These are phyloP conservation scores for Lasiodiplodia citricola DNA, from an alignment of 2,329 filamentous ascomycete species.

Conservation along the genomic window DNA sequence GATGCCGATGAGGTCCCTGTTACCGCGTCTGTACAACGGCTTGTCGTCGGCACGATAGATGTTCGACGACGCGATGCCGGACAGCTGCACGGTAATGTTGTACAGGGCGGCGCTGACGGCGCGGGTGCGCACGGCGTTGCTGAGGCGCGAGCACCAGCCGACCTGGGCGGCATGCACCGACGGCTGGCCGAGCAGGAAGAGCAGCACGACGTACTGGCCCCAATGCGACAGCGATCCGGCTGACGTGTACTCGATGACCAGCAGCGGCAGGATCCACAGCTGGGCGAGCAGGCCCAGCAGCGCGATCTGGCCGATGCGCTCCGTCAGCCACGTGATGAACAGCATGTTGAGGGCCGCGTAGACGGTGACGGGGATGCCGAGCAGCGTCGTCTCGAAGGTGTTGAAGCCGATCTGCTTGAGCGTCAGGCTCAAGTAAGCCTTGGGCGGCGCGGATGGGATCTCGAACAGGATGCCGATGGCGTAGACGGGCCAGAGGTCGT, in stretches of 20 bases:
- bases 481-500: constrained; percentile 58
- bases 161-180: constrained; percentile 53
- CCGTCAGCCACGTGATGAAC: constrained; percentile 56
- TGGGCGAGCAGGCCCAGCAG: constrained; percentile 50
- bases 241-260: constrained; percentile 44
- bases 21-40: constrained; percentile 58
- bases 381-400: constrained; percentile 46
- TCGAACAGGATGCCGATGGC: constrained; percentile 42
- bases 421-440: constrained; percentile 44
- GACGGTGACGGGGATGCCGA: constrained; percentile 52
- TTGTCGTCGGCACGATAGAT: constrained; percentile 63
- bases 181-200: constrained; percentile 49
- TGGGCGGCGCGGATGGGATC: constrained; percentile 41
- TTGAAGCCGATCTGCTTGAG: constrained; percentile 41
- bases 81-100: constrained; percentile 47
- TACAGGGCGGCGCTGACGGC: constrained; percentile 51
- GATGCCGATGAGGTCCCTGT: constrained; percentile 59
- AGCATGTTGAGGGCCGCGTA: constrained; percentile 57
- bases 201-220: constrained; percentile 45
- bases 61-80: constrained; percentile 41
- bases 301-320: constrained; percentile 58
- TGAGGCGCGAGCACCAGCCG: constrained; percentile 49
- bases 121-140: constrained; percentile 50
- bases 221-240: constrained; percentile 40
- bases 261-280: constrained; percentile 46